A percentile compares a stretch with the other conserved stretches of the same genome.
Conservation (phyloP, 1,284 basidiomycete genomes). For the Cryptococcus maquisensis region DNA sequence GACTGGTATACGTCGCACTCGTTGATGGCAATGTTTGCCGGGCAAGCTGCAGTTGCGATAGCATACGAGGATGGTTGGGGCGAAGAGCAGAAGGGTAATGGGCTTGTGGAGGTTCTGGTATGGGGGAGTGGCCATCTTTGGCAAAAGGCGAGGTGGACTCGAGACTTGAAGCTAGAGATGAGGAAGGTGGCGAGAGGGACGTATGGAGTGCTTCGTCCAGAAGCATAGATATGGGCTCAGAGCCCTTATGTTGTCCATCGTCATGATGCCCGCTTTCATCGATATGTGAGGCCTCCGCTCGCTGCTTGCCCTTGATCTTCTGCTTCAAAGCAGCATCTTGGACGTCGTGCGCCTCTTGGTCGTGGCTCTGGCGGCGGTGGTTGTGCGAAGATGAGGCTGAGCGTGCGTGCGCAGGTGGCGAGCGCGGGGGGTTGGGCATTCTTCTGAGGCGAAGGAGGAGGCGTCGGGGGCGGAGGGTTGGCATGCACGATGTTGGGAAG, state of each 20-base stretch:
- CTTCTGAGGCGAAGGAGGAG: not conserved
- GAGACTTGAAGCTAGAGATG: constrained; percentile 13
- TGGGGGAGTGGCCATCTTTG: constrained; percentile 11
- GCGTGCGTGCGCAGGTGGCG: constrained; percentile 1
- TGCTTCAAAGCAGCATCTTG: constrained; percentile 5
- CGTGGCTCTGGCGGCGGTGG: not conserved
- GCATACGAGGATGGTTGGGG: constrained; percentile 27
- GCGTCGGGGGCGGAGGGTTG: not conserved
- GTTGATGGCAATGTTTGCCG: constrained; percentile 35
- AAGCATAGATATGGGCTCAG: constrained; percentile 12
- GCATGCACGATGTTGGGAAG: constrained; percentile 2
- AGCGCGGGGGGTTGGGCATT: constrained; percentile 10
- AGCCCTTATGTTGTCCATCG: not conserved
- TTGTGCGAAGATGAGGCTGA: constrained; percentile 5
- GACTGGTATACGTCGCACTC: constrained; percentile 25
- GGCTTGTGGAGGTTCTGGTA: constrained; percentile 25
- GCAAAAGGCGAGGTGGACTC: constrained; percentile 13
- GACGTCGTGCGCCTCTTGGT: not conserved
- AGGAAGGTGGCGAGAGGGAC: constrained; percentile 15
- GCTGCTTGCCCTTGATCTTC: constrained; percentile 19
- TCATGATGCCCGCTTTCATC: not conserved
- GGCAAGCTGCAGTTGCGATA: constrained; percentile 28
- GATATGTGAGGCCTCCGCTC: constrained; percentile 10
- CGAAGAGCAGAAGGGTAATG: constrained; percentile 22
- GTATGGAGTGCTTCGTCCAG: constrained; percentile 35